Conservation (phyloP, 2,329 filamentous ascomycete genomes). For the Ilyonectria sp. region DNA sequence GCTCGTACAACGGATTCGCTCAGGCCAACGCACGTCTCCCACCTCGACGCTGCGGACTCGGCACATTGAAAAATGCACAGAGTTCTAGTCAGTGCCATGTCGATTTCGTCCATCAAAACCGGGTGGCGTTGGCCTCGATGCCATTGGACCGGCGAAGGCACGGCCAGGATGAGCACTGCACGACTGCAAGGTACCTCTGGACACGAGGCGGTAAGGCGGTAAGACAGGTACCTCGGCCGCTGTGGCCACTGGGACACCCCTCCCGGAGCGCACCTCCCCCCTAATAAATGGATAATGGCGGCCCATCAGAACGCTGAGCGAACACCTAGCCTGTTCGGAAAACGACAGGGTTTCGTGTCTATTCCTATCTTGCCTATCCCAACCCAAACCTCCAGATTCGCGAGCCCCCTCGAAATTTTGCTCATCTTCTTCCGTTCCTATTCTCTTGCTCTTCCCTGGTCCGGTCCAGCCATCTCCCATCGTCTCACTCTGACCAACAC, state of each 20-base stretch:
- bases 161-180: not conserved
- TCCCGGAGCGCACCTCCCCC: conserved; percentile 11
- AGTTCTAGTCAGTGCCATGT: not conserved
- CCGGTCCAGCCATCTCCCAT: not conserved
- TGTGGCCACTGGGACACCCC: not conserved
- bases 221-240: not conserved
- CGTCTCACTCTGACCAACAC: conserved; percentile 6
- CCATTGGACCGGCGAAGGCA: conserved; percentile 40
- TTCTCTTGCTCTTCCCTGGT: conserved; percentile 11
- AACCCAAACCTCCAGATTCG: conserved; percentile 36
- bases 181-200: not conserved
- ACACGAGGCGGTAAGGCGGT: not conserved
- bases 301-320: conserved; percentile 26
- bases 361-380: conserved; percentile 1
- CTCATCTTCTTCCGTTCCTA: conserved; percentile 8
- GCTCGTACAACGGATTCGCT: not conserved
- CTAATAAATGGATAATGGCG: conserved; percentile 36
- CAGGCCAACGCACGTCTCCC: not conserved
- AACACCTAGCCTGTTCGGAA: conserved; percentile 44
- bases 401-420: conserved; percentile 36
- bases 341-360: conserved; percentile 43
- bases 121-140: conserved; percentile 25
- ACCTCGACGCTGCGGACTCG: not conserved
- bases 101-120: not conserved
- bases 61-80: not conserved